Base-by-base conservation (phyloP, 176 grass and related monocot genomes). In the Triticum dicoccoides region DNA sequence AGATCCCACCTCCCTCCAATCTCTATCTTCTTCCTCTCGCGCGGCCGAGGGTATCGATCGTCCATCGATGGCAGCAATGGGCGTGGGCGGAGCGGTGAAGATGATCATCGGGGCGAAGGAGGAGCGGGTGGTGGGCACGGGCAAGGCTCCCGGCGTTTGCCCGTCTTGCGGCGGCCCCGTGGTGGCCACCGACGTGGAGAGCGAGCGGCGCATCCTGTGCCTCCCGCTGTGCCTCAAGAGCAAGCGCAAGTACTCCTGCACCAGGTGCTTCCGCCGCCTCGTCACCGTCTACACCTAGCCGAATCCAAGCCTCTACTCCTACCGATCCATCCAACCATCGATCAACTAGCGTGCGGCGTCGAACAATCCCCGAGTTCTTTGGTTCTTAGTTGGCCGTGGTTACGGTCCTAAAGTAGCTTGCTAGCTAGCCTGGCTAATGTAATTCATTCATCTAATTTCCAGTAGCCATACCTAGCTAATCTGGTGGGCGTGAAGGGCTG, bases 161-260 rank as follows among this genome's bases (percentile, higher is more conserved):
- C 96, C 96, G 64, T 82, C 73, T 65, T 98, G 96, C 84, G 88
- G 89, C 11, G 93, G 93, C 2, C 72, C 71, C 9, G 96, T 98
- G 86, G 82, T 92, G 64, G 89, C 92, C 3, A 89, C 88, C 17
- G 93, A 98, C 80, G 86, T 98, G 8, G 90, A 98, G 88, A 89
- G 37, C 47, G 80, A 83, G 44, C 82, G 91, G 4, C 87, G 88
- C 58, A 52, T 98, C 83, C 84, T 89, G 1, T 90, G 93, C 91
- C 91, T 98, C 4, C 93, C 93, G 13, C 79, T 98, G 11, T 95
- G 91, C 85, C 12, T 89, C 74, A 90, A 92, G 93, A 93, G 17
- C 78, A 98, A 92, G 86, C 88, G 91, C 82, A 93, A 87, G 73
- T 98, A 87, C 91, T 90, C 90, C 74, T 98, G 96, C 89, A 73